A percentile compares a stretch with the other conserved stretches of the same genome.
Conservation (phyloP, 2,329 filamentous ascomycete genomes). For the Botrytis aclada region DNA sequence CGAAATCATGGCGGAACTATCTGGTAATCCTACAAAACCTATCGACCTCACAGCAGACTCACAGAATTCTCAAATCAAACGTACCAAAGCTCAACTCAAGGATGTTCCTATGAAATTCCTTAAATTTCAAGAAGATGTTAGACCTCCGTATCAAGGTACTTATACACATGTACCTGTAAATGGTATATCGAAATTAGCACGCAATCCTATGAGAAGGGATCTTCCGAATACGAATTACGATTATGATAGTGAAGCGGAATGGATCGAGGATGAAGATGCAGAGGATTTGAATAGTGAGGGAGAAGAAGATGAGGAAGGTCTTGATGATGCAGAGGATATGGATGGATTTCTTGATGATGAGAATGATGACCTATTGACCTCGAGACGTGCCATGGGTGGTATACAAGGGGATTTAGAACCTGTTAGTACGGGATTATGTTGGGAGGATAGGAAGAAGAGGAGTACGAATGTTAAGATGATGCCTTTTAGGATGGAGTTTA, state of each 20-base stretch:
- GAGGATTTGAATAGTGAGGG: slow-evolving; percentile 58
- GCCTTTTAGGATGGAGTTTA: slow-evolving; percentile 70
- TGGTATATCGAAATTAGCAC: slow-evolving; percentile 48
- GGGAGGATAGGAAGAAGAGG: slow-evolving; percentile 59
- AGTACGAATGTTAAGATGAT: slow-evolving; percentile 50
- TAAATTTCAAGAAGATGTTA: slow-evolving; percentile 60
- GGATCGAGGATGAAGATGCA: slow-evolving; percentile 66
- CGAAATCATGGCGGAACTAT: slow-evolving; percentile 36
- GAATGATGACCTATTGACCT: slow-evolving; percentile 55
- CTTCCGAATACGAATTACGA: slow-evolving; percentile 70
- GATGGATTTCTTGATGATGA: slow-evolving; percentile 67
- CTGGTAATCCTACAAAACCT: slow-evolving; percentile 28
- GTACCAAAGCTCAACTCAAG: slow-evolving; percentile 26
- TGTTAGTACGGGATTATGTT: slow-evolving; percentile 76
- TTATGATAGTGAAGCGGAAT: slow-evolving; percentile 83
- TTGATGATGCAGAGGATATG: slow-evolving; percentile 64
- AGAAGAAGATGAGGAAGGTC: slow-evolving; percentile 65
- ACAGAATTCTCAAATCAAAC: slow-evolving; percentile 36
- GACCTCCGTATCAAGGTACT: slow-evolving; percentile 71
- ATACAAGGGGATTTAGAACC: slow-evolving; percentile 69
- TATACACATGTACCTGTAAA: slow-evolving; percentile 49
- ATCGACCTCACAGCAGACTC: slow-evolving; percentile 37
- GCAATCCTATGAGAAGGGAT: slow-evolving; percentile 52
- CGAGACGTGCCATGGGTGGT: slow-evolving; percentile 51
- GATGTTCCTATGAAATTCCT: slow-evolving; percentile 35